Evolutionary conservation across 805 yeast species (phyloP).

Genomic region (Candida insectorum): DNA sequence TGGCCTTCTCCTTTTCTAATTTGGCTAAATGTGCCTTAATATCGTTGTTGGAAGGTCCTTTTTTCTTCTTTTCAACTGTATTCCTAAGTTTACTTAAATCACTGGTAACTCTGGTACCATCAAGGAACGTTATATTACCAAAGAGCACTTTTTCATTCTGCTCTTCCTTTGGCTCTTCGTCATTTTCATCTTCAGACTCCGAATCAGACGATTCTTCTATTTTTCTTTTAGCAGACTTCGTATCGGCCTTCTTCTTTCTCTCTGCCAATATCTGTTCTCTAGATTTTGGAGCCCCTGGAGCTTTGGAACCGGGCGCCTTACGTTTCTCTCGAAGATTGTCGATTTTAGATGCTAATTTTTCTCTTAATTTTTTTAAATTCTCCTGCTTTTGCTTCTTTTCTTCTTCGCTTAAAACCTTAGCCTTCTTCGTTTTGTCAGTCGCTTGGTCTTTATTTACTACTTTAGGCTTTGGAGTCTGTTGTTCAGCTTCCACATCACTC

Average conservation of each 20-base stretch:
- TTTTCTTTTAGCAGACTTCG: slow-evolving; percentile 43
- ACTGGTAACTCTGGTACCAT: slow-evolving; percentile 75
- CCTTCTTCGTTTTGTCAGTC: slow-evolving; percentile 9
- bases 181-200: slow-evolving; percentile 26
- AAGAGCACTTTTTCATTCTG: slow-evolving; percentile 52
- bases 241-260: slow-evolving; percentile 48
- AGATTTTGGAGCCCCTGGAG: slow-evolving; percentile 77
- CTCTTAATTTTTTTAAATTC: slow-evolving; percentile 65
- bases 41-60: slow-evolving; percentile 86
- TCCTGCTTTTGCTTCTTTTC: slow-evolving; percentile 42
- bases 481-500: slow-evolving; percentile 1
- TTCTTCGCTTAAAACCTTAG: slow-evolving; percentile 39
- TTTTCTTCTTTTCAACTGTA: slow-evolving; percentile 51
- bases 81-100: slow-evolving; percentile 57
- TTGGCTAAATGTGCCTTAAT: slow-evolving; percentile 75
- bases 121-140: slow-evolving; percentile 78
- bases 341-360: slow-evolving; percentile 76
- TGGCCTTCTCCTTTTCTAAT: slow-evolving; percentile 70
- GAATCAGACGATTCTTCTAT: slow-evolving; percentile 36
- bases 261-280: slow-evolving; percentile 76
- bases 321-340: slow-evolving; percentile 69
- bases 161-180: slow-evolving; percentile 27
- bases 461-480: too few relatives aligned
- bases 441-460: slow-evolving; percentile 6
- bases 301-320: slow-evolving; percentile 86